These are phyloP conservation scores for Penicillium sp. DNA, from an alignment of 2,329 filamentous ascomycete species.

Conservation along the genomic window DNA sequence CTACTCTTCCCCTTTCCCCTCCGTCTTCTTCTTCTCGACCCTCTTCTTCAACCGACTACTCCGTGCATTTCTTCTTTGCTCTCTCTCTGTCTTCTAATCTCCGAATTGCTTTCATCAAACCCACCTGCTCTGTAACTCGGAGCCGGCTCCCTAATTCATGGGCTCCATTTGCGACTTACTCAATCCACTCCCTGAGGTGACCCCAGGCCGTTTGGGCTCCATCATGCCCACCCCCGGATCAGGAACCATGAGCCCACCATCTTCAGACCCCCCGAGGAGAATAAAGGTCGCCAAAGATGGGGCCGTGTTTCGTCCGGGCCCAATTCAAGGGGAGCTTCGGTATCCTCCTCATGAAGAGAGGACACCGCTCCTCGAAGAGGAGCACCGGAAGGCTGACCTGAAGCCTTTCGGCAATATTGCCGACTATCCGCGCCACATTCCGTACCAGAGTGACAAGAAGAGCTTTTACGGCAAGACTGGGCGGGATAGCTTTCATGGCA, in stretches of 20 bases:
- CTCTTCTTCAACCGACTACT: neutral
- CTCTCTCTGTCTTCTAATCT: slow-evolving; percentile 10
- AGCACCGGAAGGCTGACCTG: slow-evolving; percentile 66
- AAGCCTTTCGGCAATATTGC: slow-evolving; percentile 63
- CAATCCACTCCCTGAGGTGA: slow-evolving; percentile 57
- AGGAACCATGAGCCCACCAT: neutral
- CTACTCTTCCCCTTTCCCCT: neutral
- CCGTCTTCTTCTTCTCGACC: neutral
- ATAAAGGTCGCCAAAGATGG: slow-evolving; percentile 67
- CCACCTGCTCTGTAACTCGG: neutral
- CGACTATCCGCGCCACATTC: slow-evolving; percentile 73
- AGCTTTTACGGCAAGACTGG: slow-evolving; percentile 84
- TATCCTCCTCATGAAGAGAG: slow-evolving; percentile 73
- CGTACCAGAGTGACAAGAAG: slow-evolving; percentile 94
- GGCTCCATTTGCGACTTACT: slow-evolving; percentile 66
- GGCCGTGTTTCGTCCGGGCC: slow-evolving; percentile 62
- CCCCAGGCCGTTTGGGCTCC: slow-evolving; percentile 3
- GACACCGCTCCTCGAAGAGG: slow-evolving; percentile 56
- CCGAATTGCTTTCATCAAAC: slow-evolving; percentile 2
- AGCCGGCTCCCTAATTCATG: slow-evolving; percentile 47
- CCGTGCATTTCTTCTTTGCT: neutral
- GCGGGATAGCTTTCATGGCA: slow-evolving; percentile 85
- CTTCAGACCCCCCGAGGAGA: slow-evolving; percentile 33
- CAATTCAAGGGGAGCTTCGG: slow-evolving; percentile 67
- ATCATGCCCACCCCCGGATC: neutral